Evolutionary conservation across 2,329 filamentous ascomycete genomes (phyloP), one percentile per base, ranked within the genome.

Genomic region (Paradendryphiella salina): DNA sequence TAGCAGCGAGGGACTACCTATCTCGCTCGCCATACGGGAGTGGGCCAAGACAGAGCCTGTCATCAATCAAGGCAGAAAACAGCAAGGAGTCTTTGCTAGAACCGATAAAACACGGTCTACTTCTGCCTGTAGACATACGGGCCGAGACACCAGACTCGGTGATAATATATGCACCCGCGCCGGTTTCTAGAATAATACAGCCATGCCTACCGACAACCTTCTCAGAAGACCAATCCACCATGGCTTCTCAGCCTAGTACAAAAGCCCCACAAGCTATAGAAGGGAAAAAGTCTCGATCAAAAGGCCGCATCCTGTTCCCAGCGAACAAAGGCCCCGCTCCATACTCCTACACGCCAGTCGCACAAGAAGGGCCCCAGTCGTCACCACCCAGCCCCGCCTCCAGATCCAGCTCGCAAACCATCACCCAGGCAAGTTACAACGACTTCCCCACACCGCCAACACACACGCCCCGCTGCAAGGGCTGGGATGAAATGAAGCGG

Each of bases 401-500:
- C 13, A 9, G 14, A 38, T 18, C 4, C 15, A 35, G 36, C 40
- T 14, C 31, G 14, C 20, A 34, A 14, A 23, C 23, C 18, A 28
- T 5, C 31, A 33, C 34, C 3, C 10, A 38, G 2, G 10, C 23
- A 13, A 14, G 18, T 4, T 29, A 40, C 28, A 13, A 17, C 17
- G 10, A 26, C 15, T 36, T 20, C 4, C 37, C 41, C 28, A 20
- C 35, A 6, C 26, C 39, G 9, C 46, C 26, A 38, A n/a, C 26
- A 5, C 28, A 44, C 39, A 47, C 23, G 1, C 42, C 42, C 3
- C 13, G 18, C 13, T 50, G 64, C 38, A 59, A 60, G 38, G 64
- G 67, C 15, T 70, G 67, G 66, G 68, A 68, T 8, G 65, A 66
- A 1, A 68, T 70, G 45, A 69, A 63, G 18, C 56, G 57, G 32